Percentiles rank a stretch among this genome's conserved stretches.
These are phyloP conservation scores for Exophiala aquamarina DNA, from an alignment of 2,329 filamentous ascomycete genomes.

Conservation along the genomic window DNA sequence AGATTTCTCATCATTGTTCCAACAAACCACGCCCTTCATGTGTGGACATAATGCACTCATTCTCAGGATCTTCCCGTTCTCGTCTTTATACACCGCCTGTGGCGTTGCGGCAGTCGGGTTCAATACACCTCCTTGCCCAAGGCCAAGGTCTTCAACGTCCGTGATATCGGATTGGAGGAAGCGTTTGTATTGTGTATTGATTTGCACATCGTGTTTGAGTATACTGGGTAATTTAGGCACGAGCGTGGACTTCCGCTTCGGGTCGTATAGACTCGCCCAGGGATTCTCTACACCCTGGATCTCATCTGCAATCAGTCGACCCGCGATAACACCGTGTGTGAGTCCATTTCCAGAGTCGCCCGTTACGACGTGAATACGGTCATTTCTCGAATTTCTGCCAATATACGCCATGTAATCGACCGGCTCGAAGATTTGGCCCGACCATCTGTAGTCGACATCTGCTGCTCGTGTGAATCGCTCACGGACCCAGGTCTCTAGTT, in stretches of 20 bases:
- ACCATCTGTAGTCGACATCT: conserved; percentile 57
- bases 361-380: conserved; percentile 55
- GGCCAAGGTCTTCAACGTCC: conserved; percentile 56
- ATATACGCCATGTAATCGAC: conserved; percentile 58
- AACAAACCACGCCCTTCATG: conserved; percentile 56
- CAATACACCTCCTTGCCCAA: conserved; percentile 53
- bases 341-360: conserved; percentile 60
- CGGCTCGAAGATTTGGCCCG: conserved; percentile 58
- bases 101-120: conserved; percentile 48
- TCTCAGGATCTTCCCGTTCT: conserved; percentile 50
- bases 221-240: conserved; percentile 47
- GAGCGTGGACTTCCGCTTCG: conserved; percentile 48
- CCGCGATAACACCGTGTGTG: conserved; percentile 56
- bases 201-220: conserved; percentile 53
- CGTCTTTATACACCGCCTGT: conserved; percentile 58
- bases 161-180: conserved; percentile 54
- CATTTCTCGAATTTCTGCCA: conserved; percentile 54
- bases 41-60: conserved; percentile 59
- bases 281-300: conserved; percentile 51
- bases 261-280: conserved; percentile 53
- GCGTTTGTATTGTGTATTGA: conserved; percentile 59
- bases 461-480: conserved; percentile 53
- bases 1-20: conserved; percentile 55
- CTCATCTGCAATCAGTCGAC: conserved; percentile 54
- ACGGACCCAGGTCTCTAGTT: conserved; percentile 55